Evolutionary conservation across 2,329 filamentous ascomycete genomes (phyloP), one percentile per base, ranked within the genome.

Genomic region (Hypomyces rosellus): DNA sequence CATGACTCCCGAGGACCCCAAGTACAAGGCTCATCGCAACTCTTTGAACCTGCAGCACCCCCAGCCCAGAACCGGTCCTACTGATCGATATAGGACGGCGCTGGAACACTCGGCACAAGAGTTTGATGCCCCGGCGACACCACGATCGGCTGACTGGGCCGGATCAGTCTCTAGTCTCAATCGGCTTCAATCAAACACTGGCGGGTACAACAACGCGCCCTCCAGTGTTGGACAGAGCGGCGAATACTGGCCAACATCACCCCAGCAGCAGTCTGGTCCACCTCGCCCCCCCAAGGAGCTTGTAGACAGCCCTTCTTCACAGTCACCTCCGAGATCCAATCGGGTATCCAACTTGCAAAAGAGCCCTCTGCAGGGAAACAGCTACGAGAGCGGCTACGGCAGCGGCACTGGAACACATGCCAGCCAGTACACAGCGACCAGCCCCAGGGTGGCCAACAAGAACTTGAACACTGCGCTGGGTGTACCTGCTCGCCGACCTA

Each of bases 1-100:
- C 51, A 75, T 78, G 61, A 76, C 76, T 4, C 63, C 67, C 0
- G 84, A 81, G 60, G 85, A 90, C 58, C 86, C 87, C 43, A 91
- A 91, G 66, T 91, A 91, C 67, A 85, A 86, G 66, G 86, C 86
- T 50, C 86, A 91, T 65, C 84, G 88, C 58, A 88, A 91, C 69
- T 90, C 86, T 22, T 66, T 91, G 50, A 89, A 89, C 60, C 72
- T 92, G 37, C 82, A 89, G 63, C 88, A 92, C 66, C 88, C 88
- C 5, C 87, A 91, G 64, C 88, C 88, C 8, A 76, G 86, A 25
- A 82, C 80, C 15, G 87, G 87, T 1, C 83, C 87, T 50, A 88
- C 84, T 1, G 81, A 86, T 63, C 82, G 84, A 22, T 88, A 89
- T 67, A 83, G 87, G 59, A 86, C 80, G 22, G 81, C 85, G 1